Base-by-base conservation (phyloP, 768 basidiomycete species). In the Clathrus columnatus region DNA sequence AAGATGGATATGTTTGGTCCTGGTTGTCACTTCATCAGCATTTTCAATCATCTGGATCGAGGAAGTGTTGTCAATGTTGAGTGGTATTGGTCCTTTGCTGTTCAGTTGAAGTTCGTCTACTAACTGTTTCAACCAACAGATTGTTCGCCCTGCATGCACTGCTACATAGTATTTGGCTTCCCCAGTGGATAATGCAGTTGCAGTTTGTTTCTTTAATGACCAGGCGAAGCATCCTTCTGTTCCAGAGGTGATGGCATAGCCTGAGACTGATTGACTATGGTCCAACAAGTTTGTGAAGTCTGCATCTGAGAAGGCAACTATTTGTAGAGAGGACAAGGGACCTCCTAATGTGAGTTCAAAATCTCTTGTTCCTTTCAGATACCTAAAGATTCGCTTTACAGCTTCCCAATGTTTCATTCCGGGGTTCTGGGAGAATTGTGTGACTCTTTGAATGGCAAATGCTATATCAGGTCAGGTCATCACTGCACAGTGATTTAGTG, bases 1-100 rank as follows among this genome's bases (percentile, higher is more conserved):
- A 54, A 69, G 57, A 45, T 70, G 65, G 51, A 74, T 73, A 62
- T 74, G 73, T 51, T 73, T 74, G 2, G 69, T 68, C 2, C 67
- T 51, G 7, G 65, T 51, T 18, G 69, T 68, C 45, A 63, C 63
- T 3, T 54, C 49, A 1, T 61, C 57, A 44, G 70, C 65, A 11
- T 30, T 50, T 18, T 63, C 60, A 1, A 66, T 54, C 6, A 68
- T 60, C n/a, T 59, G 55, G 10, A 69, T 62, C 1, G 61, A 50
- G 7, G 24, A 23, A 27, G 24, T 24, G 17, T 30, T 50, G 29
- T 50, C 49, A 7, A 20, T 20, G 18, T 27, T 17, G 4, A 50
- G 21, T 29, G 2, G 8, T 8, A 30, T 50, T 21, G 51, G 51
- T 16, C 10, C 10, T 11, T 21, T 30, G 36, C 4, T 2, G n/a